Conservation (phyloP, 768 basidiomycete species). For the Macrolepiota dolichaula region DNA sequence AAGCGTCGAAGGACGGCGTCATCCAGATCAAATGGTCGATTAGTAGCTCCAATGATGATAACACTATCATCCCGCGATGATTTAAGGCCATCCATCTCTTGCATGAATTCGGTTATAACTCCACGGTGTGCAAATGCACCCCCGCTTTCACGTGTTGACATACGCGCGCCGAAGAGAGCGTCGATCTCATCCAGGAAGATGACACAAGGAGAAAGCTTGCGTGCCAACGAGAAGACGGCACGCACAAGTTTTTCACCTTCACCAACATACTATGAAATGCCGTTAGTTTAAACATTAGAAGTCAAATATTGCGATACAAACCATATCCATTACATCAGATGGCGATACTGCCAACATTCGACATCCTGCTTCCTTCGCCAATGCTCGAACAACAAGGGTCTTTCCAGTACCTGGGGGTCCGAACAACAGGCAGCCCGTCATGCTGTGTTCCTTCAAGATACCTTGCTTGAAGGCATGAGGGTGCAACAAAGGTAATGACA, state of each 20-base stretch:
- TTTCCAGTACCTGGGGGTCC: constrained; percentile 92
- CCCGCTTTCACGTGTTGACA: constrained; percentile 71
- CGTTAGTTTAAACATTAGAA: background rate
- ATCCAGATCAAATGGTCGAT: constrained; percentile 86
- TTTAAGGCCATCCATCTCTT: constrained; percentile 93
- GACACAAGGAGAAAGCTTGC: constrained; percentile 85
- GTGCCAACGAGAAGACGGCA: constrained; percentile 84
- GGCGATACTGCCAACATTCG: constrained; percentile 89
- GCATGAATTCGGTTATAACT: constrained; percentile 91
- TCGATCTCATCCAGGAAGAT: constrained; percentile 96
- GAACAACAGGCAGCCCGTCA: constrained; percentile 88
- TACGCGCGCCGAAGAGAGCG: constrained; percentile 84
- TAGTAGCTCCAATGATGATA: constrained; percentile 92
- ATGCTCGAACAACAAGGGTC: constrained; percentile 82
- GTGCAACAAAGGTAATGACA: constrained; percentile 84
- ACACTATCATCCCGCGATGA: constrained; percentile 76
- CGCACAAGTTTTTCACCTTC: constrained; percentile 89
- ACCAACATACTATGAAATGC: constrained; percentile 64
- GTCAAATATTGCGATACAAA: constrained; percentile 27
- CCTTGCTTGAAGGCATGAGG: constrained; percentile 87
- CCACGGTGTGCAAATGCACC: constrained; percentile 83
- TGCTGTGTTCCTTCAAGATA: constrained; percentile 86
- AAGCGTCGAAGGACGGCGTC: constrained; percentile 89
- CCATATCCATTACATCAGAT: constrained; percentile 97
- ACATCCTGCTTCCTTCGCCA: constrained; percentile 92